Percentiles rank a stretch among this genome's conserved stretches.
phyloP scores from a whole-genome alignment of 2,329 filamentous ascomycete genomes.

The Myriosclerotinia duriaeana region DNA sequence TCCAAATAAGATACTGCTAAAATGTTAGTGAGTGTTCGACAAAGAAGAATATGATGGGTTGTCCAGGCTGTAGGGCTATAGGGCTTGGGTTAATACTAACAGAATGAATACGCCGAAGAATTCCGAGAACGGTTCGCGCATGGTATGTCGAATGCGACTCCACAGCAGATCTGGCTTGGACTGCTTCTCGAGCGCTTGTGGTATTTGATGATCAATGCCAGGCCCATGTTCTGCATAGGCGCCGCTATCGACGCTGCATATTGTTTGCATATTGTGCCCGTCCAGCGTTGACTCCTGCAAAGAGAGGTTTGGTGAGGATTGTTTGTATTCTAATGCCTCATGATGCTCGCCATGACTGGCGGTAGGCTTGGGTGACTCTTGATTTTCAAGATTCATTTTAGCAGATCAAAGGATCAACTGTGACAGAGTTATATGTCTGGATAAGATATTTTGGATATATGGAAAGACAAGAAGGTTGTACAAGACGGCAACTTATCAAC shows the following conservation, averaged over 20 bases:
- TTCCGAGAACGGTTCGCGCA: slow-evolving; percentile 53
- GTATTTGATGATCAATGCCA: slow-evolving; percentile 40
- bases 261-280: not conserved
- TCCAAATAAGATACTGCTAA: slow-evolving; percentile 54
- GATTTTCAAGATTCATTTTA: slow-evolving; percentile 8
- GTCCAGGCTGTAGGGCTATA: too few species aligned
- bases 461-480: not conserved
- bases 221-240: slow-evolving; percentile 40
- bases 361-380: not conserved
- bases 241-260: not conserved
- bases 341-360: not conserved
- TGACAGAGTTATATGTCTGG: not conserved
- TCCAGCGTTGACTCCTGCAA: slow-evolving; percentile 1
- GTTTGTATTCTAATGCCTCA: not conserved
- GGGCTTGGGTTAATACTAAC: not conserved
- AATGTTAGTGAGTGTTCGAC: not conserved
- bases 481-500: not conserved
- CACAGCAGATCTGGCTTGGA: slow-evolving; percentile 33
- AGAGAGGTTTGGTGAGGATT: slow-evolving; percentile 11
- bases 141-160: slow-evolving; percentile 29
- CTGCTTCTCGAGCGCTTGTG: slow-evolving; percentile 37
- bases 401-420: not conserved
- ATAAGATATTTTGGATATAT: not conserved
- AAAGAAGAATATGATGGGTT: not conserved
- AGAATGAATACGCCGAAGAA: slow-evolving; percentile 69